Base-by-base conservation (phyloP, 2,329 filamentous ascomycete species). In the Aspergillus quadrilineatus region DNA sequence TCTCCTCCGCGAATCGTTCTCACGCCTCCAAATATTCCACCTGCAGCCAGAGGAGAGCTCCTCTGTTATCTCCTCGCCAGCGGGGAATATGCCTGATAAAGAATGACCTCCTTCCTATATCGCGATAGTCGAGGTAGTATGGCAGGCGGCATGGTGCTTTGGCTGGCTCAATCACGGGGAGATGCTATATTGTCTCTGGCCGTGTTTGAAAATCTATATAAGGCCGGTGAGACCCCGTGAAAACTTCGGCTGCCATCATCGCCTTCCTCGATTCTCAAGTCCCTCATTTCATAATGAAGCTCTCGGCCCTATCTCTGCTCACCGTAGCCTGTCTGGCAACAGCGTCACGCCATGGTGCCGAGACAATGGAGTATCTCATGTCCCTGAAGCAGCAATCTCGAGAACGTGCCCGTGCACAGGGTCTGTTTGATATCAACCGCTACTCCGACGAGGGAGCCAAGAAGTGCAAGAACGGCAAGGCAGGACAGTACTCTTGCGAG, bases 311-410 rank as follows among this genome's bases (percentile, higher is more conserved):
- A 15, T 60, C 55, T 39, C 43, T 57, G 9, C 48, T 63, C 15
- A 51, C 55, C 6, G 34, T 58, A 22, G 57, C 53, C 17, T 53
- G 55, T 15, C 15, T 50, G 44, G 50, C 55, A 15, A 36, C 46
- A 5, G 61, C 61, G 12, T 58, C 59, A 26, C 52, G 36, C 39
- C 22, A 53, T 6, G 59, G 53, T 9, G 59, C 43, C 4, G 15
- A 34, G 9, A 44, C 41, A n/a, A 63, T 63, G 61, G 47, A 50
- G 39, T 57, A 58, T 36, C 57, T 63, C 14, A 63, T 63, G 61
- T 49, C 52, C 3, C 32, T 58, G 17, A 63, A 63, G 53, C 12
- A 55, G 43, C 34, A 56, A 28, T 55, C 56, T 22, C 55, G 61
- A n/a, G 49, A 58, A 41, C 55, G 50, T 9, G 46, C 57, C 15